A percentile compares a stretch with the other conserved stretches of the same genome.
Conservation (phyloP, 257 asterid species). For the Leptodermis oblonga region DNA sequence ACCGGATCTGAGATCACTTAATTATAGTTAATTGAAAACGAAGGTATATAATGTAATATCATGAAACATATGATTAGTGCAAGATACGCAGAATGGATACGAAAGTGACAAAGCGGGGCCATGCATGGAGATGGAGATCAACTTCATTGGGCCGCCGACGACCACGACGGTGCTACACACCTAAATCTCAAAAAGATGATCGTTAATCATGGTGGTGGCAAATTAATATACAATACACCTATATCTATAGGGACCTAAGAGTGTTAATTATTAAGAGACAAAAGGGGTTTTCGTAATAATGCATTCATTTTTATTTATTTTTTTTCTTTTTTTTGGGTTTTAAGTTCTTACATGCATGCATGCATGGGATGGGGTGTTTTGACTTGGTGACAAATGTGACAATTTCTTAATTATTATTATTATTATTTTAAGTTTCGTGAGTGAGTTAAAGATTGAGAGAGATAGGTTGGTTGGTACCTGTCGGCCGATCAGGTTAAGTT, state of each 20-base stretch:
- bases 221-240: background rate
- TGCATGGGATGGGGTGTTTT: conserved; percentile 25
- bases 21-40: too few species aligned
- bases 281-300: conserved; percentile 7
- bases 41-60: conserved; percentile 8
- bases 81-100: conserved; percentile 26
- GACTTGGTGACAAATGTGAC: conserved; percentile 23
- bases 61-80: conserved; percentile 21
- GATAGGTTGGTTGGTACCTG: conserved; percentile 24
- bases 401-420: too few species aligned
- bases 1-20: too few species aligned
- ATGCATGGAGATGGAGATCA: conserved; percentile 27
- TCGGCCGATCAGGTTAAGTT: conserved; percentile 25
- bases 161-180: conserved; percentile 18
- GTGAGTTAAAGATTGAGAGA: conserved; percentile 13
- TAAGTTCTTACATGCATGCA: conserved; percentile 23
- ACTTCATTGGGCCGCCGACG: conserved; percentile 19
- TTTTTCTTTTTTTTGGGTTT: too few species aligned
- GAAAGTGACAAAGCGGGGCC: conserved; percentile 46
- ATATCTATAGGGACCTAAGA: too few species aligned
- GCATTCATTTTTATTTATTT: conserved; percentile 6
- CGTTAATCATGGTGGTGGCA: background rate
- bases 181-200: background rate
- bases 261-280: conserved; percentile 5
- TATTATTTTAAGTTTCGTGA: conserved; percentile 15